Evolutionary conservation across 371 early-diverging fungal species (phyloP), one percentile per base, ranked within the genome.

Genomic region (Mortierella sp.): DNA sequence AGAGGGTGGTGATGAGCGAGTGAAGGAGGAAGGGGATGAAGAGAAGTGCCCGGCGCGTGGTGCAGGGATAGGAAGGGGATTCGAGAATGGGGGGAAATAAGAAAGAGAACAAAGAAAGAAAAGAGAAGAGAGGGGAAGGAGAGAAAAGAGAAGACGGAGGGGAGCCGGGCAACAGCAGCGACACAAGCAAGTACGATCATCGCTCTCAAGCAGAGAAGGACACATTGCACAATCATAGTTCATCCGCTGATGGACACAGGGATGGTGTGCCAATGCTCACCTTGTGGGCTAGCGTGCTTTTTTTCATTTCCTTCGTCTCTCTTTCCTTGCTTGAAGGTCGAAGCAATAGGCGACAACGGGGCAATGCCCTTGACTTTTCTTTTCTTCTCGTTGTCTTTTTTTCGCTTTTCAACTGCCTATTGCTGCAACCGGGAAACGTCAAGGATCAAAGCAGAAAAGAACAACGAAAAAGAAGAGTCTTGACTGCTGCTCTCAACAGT

Each of bases 51-150:
- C 46, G 19, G 48, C 46, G 43, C 46, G 37, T 16, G 37, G 75
- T 44, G 72, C 53, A 70, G 26, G 78, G 75, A 72, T 51, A 48
- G 74, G 82, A 82, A 82, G 69, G 82, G 82, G 82, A 82, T 82
- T 77, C 82, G 46, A 71, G 78, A 82, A 78, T 71, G 69, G 46
- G 34, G 76, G 57, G 40, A 14, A n/a, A 69, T 44, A 40, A n/a
- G 28, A 19, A 14, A 51, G 37, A 37, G 28, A 28, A n/a, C 19
- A 67, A 50, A 43, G 69, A 53, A 34, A 34, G 34, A 34, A 14
- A 19, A 9, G 5, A 64, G 21, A 37, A 37, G 10, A 16, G 14
- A 37, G 10, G 37, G 21, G 6, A 21, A 31, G 10, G 8, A 37
- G 26, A 59, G 67, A 64, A 21, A 21, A 40, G 40, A 19, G 37